Conservation (phyloP, 2,329 filamentous ascomycete genomes). For the Claviceps cyperi region DNA sequence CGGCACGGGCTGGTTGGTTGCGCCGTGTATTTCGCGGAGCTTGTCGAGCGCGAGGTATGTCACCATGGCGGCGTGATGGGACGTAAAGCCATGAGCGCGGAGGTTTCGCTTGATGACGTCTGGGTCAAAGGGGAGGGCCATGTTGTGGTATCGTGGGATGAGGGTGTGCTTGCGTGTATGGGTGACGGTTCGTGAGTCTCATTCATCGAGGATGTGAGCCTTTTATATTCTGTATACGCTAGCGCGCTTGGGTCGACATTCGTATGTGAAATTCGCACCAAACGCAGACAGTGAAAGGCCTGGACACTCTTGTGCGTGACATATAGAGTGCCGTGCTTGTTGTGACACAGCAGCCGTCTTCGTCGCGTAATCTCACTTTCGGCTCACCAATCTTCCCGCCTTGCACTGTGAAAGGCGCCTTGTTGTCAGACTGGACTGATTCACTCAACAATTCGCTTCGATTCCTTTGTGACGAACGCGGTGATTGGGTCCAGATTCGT, state of each 20-base stretch:
- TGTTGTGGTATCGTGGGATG: not conserved
- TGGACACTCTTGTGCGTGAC: not conserved
- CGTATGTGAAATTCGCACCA: not conserved
- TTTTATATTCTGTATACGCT: not conserved
- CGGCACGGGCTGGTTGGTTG: slow-evolving; percentile 7
- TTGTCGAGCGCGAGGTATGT: slow-evolving; percentile 10
- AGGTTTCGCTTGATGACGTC: slow-evolving; percentile 9
- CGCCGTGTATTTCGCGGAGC: slow-evolving; percentile 8
- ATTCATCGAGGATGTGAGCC: not conserved
- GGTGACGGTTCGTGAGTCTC: not conserved
- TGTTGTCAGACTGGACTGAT: not conserved
- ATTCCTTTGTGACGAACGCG: too few species aligned
- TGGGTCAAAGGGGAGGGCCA: slow-evolving; percentile 10
- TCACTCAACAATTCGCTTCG: not conserved
- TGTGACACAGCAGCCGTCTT: not conserved
- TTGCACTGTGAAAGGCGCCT: not conserved
- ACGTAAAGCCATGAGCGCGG: slow-evolving; percentile 9
- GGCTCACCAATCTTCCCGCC: not conserved
- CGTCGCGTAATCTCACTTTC: not conserved
- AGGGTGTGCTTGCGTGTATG: not conserved
- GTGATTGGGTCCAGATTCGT: too few species aligned
- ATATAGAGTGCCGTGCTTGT: not conserved
- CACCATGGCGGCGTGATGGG: slow-evolving; percentile 10
- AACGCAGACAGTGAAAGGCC: not conserved
- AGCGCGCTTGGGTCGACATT: too few species aligned